These are phyloP conservation scores for Choiromyces venosus DNA, from an alignment of 495 filamentous ascomycete species.

Conservation along the genomic window DNA sequence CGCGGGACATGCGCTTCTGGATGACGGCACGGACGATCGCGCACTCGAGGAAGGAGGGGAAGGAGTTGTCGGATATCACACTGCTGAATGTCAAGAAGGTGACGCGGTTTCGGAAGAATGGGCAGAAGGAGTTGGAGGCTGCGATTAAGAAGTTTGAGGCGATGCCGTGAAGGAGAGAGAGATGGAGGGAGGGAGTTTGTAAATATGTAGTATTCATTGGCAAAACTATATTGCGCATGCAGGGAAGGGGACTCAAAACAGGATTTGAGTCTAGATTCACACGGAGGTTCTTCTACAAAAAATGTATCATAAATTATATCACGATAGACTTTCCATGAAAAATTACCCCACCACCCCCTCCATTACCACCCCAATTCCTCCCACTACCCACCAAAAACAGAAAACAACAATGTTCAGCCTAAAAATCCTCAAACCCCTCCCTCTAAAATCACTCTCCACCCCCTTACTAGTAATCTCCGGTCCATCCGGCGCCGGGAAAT, in stretches of 20 bases:
- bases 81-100: conserved; percentile 74
- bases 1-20: conserved; percentile 88
- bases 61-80: conserved; percentile 62
- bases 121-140: conserved; percentile 60
- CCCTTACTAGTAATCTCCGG: conserved; percentile 82
- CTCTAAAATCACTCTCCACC: background rate
- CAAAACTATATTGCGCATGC: too few species aligned
- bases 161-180: background rate
- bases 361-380: background rate
- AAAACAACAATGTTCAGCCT: background rate
- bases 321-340: background rate
- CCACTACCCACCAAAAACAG: background rate
- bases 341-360: background rate
- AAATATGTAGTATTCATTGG: background rate
- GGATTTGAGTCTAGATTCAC: background rate
- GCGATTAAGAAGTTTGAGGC: conserved; percentile 60
- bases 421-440: background rate
- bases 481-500: conserved; percentile 80
- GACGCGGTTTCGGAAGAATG: conserved; percentile 66
- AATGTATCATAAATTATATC: background rate
- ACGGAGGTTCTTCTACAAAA: background rate
- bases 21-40: conserved; percentile 79
- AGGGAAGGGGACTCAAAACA: background rate
- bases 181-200: background rate
- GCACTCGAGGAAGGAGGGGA: conserved; percentile 51